Percentiles rank a stretch among this genome's conserved stretches.
phyloP scores from a whole-genome alignment of 306 rosid species.

The Prunus dulcis region DNA sequence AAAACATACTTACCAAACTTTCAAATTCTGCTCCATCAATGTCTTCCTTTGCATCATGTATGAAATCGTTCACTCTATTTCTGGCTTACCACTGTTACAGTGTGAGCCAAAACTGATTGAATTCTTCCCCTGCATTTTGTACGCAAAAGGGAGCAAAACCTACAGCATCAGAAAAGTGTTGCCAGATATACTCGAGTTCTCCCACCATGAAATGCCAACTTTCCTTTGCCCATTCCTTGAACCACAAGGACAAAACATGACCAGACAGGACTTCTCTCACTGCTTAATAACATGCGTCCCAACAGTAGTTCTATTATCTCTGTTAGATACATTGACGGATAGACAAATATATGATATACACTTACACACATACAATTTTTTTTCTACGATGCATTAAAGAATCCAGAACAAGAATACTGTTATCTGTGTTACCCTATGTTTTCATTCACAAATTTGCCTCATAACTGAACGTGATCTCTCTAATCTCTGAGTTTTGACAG shows the following conservation, averaged over 20 bases:
- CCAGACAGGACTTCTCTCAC: background rate
- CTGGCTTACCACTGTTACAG: background rate
- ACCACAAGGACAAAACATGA: background rate
- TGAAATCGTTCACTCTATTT: background rate
- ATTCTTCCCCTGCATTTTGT: background rate
- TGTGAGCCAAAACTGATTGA: background rate
- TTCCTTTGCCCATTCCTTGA: background rate
- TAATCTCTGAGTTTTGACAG: background rate
- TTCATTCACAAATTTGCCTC: background rate
- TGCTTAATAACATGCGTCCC: background rate
- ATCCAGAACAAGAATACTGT: background rate
- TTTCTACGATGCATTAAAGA: background rate
- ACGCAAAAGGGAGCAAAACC: background rate
- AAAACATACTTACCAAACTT: background rate
- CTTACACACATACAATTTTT: no score
- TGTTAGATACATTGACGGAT: background rate
- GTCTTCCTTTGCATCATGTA: background rate
- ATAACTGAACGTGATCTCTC: background rate
- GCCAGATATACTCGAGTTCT: background rate
- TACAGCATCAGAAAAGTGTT: background rate
- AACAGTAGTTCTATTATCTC: background rate
- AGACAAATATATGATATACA: background rate
- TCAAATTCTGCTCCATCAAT: background rate
- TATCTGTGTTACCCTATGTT: background rate
- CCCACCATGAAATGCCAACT: background rate